A percentile compares a stretch with the other conserved stretches of the same genome.
Conservation (phyloP, 306 rosid species). For the Styphnolobium japonicum region DNA sequence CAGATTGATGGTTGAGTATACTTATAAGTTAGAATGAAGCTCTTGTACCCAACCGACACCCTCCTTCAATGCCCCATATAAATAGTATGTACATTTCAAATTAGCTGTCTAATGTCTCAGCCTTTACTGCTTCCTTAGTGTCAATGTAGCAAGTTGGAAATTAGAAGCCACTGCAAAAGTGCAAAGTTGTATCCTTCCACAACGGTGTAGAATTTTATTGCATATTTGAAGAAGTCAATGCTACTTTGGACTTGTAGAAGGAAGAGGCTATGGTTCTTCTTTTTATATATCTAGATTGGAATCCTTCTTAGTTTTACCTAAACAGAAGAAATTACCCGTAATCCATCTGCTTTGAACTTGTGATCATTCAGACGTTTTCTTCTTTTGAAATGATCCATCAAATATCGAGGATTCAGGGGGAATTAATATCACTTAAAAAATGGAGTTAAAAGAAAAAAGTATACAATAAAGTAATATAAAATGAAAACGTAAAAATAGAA, state of each 20-base stretch:
- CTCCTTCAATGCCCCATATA: neutral
- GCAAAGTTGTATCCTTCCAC: neutral
- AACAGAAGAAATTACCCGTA: neutral
- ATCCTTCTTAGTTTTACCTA: neutral
- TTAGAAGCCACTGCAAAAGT: neutral
- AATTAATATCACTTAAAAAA: too few relatives aligned
- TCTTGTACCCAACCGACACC: neutral
- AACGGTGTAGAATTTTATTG: neutral
- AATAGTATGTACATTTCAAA: neutral
- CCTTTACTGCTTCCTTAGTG: neutral
- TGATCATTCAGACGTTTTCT: neutral
- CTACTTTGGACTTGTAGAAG: neutral
- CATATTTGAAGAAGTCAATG: constrained; percentile 10
- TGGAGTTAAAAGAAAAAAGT: too few relatives aligned
- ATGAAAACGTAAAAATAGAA: too few relatives aligned
- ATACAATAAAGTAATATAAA: too few relatives aligned
- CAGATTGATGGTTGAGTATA: neutral
- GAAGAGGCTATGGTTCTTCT: neutral
- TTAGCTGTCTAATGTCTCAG: neutral
- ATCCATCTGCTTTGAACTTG: neutral
- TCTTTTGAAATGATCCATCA: too few relatives aligned
- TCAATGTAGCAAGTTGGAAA: neutral
- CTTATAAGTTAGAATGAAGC: neutral
- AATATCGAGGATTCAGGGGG: too few relatives aligned
- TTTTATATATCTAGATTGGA: neutral